Percentiles rank a stretch among this genome's conserved stretches.
phyloP scores from a whole-genome alignment of 768 basidiomycete species.

The Krasilnikovozyma curviuscula region DNA sequence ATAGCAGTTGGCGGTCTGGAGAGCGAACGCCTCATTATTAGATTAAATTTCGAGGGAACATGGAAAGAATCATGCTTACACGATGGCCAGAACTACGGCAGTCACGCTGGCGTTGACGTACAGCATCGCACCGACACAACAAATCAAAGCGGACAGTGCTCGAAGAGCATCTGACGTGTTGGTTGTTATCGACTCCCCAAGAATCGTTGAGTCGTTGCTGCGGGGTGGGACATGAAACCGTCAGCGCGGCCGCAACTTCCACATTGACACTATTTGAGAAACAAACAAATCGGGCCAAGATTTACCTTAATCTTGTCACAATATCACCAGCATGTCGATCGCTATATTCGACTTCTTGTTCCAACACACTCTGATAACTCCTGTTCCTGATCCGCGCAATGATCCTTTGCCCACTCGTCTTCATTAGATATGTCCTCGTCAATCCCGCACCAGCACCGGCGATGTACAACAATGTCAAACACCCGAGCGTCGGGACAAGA shows the following conservation, averaged over 20 bases:
- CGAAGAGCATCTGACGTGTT: background rate
- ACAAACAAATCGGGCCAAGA: background rate
- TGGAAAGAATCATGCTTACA: background rate
- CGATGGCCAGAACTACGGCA: background rate
- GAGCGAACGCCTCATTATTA: too few relatives aligned
- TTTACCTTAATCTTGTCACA: constrained; percentile 7
- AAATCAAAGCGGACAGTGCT: background rate
- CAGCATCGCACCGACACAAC: constrained; percentile 4
- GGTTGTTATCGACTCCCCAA: constrained; percentile 5
- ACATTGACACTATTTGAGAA: background rate
- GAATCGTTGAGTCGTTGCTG: constrained; percentile 8
- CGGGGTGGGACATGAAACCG: background rate
- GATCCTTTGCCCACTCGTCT: constrained; percentile 5
- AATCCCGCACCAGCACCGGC: constrained; percentile 6
- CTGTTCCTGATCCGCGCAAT: constrained; percentile 9
- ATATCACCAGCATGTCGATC: constrained; percentile 9
- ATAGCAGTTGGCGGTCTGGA: background rate
- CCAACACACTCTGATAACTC: constrained; percentile 4
- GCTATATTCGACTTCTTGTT: constrained; percentile 12
- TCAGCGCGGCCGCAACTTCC: background rate
- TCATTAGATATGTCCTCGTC: constrained; percentile 2
- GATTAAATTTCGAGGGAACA: background rate
- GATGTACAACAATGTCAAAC: background rate
- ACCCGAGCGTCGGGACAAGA: background rate
- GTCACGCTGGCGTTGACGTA: constrained; percentile 8